These are phyloP conservation scores for Tremellales sp. DNA, from an alignment of 1,284 basidiomycete genomes.

Conservation along the genomic window DNA sequence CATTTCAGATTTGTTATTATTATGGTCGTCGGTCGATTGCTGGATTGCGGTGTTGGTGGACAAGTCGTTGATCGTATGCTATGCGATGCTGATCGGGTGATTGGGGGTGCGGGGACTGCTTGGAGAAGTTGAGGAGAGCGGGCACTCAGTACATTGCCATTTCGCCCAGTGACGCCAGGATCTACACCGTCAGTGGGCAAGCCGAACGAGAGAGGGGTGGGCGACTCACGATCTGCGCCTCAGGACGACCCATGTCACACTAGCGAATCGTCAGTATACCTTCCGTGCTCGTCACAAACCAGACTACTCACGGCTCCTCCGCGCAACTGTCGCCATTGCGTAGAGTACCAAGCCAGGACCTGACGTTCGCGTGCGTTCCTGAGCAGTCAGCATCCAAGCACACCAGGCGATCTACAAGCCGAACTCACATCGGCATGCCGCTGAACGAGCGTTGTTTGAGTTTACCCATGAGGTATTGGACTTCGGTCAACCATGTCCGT, in stretches of 20 bases:
- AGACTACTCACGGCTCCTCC: conserved; percentile 30
- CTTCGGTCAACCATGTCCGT: conserved; percentile 31
- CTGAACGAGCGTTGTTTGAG: conserved; percentile 33
- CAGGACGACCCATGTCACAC: conserved; percentile 42
- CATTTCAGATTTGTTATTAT: too few relatives aligned
- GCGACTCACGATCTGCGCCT: conserved; percentile 37
- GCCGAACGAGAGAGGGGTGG: too few relatives aligned
- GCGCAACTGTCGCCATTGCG: conserved; percentile 33
- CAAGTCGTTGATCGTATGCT: conserved; percentile 1
- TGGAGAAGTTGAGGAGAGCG: neutral
- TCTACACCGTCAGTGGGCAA: conserved; percentile 7
- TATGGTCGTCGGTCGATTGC: too few relatives aligned
- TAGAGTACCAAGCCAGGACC: conserved; percentile 34
- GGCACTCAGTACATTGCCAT: conserved; percentile 23
- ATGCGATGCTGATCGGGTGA: neutral
- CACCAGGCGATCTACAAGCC: neutral
- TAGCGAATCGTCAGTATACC: conserved; percentile 3
- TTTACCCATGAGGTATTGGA: conserved; percentile 30
- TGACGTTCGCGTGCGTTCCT: conserved; percentile 32
- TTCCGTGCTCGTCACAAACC: neutral
- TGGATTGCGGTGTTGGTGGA: neutral
- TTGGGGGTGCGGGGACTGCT: neutral
- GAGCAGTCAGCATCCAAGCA: neutral
- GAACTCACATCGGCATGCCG: conserved; percentile 31
- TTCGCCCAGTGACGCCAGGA: conserved; percentile 30